phyloP scores from a whole-genome alignment of 164 flowering plant genomes.

The Dillenia turbinata region DNA sequence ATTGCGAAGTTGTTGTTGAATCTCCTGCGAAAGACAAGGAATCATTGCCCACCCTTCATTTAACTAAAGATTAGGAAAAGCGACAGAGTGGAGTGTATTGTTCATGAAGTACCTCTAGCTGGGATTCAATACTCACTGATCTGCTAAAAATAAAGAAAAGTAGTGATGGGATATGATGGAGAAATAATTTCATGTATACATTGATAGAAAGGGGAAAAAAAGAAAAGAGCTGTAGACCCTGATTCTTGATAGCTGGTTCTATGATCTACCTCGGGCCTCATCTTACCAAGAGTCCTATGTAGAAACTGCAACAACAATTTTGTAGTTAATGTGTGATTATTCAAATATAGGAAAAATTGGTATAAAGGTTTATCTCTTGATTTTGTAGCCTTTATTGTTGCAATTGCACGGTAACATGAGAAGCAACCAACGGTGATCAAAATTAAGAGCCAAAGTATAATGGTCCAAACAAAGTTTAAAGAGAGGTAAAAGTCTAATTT shows the following conservation, averaged over 20 bases:
- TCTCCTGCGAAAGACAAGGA: conserved; percentile 17
- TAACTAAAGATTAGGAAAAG: no score
- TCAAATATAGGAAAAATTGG: not conserved
- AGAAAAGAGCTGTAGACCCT: conserved; percentile 13
- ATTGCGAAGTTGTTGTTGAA: conserved; percentile 30
- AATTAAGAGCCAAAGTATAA: no score
- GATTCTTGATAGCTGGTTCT: conserved; percentile 5
- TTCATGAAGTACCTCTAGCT: conserved; percentile 28
- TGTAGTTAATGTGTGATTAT: not conserved
- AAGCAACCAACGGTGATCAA: no score
- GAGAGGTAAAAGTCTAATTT: not conserved
- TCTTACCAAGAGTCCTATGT: conserved; percentile 26
- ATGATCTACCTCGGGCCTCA: conserved; percentile 19
- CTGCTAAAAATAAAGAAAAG: conserved; percentile 10
- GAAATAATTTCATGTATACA: no score
- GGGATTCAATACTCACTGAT: conserved; percentile 26
- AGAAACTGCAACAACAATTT: conserved; percentile 21
- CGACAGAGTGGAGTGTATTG: not conserved
- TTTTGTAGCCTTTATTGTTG: conserved; percentile 29
- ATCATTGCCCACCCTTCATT: no score
- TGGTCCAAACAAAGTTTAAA: not conserved
- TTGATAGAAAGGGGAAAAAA: not conserved
- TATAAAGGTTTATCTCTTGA: conserved; percentile 33
- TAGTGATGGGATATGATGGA: not conserved
- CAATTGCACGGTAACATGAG: conserved; percentile 1